Evolutionary conservation across 805 yeast genomes (phyloP), one percentile per base, ranked within the genome.

Genomic region (Metschnikowia rubicola): DNA sequence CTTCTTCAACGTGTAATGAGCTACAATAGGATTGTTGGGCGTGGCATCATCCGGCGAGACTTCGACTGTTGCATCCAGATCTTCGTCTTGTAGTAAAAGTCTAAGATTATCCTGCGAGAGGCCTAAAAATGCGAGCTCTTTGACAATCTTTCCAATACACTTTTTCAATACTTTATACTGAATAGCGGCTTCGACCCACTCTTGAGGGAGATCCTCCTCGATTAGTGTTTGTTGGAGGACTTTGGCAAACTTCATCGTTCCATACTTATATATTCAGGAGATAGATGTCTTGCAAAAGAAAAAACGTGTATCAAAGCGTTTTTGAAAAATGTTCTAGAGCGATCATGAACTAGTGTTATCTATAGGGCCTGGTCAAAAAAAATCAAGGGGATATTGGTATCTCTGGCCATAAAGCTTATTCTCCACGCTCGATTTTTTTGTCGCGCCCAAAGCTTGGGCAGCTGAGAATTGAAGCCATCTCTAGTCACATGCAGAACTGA

Each of bases 81-180:
- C 41, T 10, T 59, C 53, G 36, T 67, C 65, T 43, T 67, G 67
- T n/a, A 73, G 50, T 8, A 72, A 50, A 13, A 72, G 58, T 48
- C 70, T 71, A 52, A 61, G 54, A 36, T 65, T 72, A 28, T 79
- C 75, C 48, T 71, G 74, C 35, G 77, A 73, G 21, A 85, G 63
- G 0, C 91, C 91, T 31, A 81, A 60, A n/a, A 63, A 61, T 37
- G 74, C 72, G 37, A 86, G 72, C 64, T 86, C 92, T 30, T 70
- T 66, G 12, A 84, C 90, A 12, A 86, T 86, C 49, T 71, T 73
- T 49, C 78, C 77, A 48, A 86, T 84, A 47, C 81, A 74, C 59
- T 86, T 86, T 60, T 86, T 86, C 48, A 86, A 62, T 3, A 80
- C 75, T 61, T 86, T 86, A 61, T 86, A 86, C 54, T 84, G 87